These are phyloP conservation scores for Simmondsia chinensis DNA, from an alignment of 148 eudicot genomes.

Conservation along the genomic window DNA sequence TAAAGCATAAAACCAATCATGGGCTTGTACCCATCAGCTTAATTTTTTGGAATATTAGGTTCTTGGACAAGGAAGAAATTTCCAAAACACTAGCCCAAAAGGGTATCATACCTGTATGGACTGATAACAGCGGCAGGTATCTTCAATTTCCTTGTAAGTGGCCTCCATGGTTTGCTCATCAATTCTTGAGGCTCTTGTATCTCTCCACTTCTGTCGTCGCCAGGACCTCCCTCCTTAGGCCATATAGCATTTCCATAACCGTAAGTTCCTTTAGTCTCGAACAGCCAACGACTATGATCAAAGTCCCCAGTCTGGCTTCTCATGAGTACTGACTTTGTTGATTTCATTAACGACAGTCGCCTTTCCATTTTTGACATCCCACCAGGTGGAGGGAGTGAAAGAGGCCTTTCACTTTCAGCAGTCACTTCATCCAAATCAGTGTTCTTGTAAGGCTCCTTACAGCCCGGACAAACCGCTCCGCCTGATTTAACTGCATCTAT, in stretches of 20 bases:
- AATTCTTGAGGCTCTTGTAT: constrained; percentile 47
- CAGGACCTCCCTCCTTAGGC: constrained; percentile 71
- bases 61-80: background rate
- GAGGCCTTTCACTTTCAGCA: constrained; percentile 24
- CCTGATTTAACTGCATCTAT: constrained; percentile 58
- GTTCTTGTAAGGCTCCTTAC: constrained; percentile 71
- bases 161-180: constrained; percentile 83
- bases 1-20: too few relatives aligned
- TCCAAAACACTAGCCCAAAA: too few relatives aligned
- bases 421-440: constrained; percentile 38
- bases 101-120: constrained; percentile 54
- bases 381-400: constrained; percentile 38
- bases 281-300: constrained; percentile 83
- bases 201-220: constrained; percentile 27
- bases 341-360: constrained; percentile 72
- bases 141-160: constrained; percentile 74
- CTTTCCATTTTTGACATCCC: constrained; percentile 71
- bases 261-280: constrained; percentile 80
- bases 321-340: constrained; percentile 45
- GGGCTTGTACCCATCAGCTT: too few relatives aligned
- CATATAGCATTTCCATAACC: constrained; percentile 95
- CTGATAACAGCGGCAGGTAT: constrained; percentile 82
- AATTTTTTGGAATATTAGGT: too few relatives aligned
- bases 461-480: constrained; percentile 66
- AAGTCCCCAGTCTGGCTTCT: constrained; percentile 88